These are phyloP conservation scores for Aspergillus tanneri DNA, from an alignment of 2,329 filamentous ascomycete species.

Conservation along the genomic window DNA sequence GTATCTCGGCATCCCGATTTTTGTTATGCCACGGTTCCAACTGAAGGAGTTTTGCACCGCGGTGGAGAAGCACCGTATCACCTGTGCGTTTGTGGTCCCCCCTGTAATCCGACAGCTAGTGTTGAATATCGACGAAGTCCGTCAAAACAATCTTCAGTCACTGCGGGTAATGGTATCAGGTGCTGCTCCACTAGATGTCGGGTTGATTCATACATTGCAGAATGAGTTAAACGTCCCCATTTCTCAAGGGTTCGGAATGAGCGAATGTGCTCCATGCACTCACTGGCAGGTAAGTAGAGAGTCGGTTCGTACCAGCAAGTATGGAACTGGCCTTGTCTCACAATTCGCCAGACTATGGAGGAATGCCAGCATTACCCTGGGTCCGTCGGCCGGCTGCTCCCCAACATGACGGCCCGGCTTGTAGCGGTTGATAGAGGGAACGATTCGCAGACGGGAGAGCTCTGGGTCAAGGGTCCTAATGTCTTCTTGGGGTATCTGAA, in stretches of 20 bases:
- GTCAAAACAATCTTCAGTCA: neutral
- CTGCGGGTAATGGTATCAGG: conserved; percentile 7
- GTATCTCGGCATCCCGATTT: conserved; percentile 4
- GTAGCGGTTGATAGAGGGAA: conserved; percentile 1
- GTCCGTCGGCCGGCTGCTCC: conserved; percentile 16
- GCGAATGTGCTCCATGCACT: conserved; percentile 4
- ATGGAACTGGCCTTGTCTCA: neutral
- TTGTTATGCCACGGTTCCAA: conserved; percentile 9
- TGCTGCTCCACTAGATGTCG: conserved; percentile 7
- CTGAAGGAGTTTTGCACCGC: conserved; percentile 3
- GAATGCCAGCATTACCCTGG: conserved; percentile 3
- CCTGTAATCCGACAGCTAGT: conserved; percentile 8
- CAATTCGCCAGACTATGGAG: conserved; percentile 2
- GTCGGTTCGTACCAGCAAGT: neutral
- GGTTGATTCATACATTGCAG: conserved; percentile 1
- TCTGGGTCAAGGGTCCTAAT: conserved; percentile 73
- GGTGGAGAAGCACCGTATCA: conserved; percentile 7
- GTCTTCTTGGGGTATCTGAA: conserved; percentile 74
- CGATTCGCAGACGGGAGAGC: conserved; percentile 37
- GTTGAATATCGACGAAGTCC: neutral
- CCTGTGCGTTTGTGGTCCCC: conserved; percentile 9
- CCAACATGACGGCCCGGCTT: conserved; percentile 7
- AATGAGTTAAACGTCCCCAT: conserved; percentile 1
- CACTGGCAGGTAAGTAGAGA: conserved; percentile 2
- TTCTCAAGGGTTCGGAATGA: conserved; percentile 10